Conservation (phyloP, 768 basidiomycete species). For the Lentinula lateritia region DNA sequence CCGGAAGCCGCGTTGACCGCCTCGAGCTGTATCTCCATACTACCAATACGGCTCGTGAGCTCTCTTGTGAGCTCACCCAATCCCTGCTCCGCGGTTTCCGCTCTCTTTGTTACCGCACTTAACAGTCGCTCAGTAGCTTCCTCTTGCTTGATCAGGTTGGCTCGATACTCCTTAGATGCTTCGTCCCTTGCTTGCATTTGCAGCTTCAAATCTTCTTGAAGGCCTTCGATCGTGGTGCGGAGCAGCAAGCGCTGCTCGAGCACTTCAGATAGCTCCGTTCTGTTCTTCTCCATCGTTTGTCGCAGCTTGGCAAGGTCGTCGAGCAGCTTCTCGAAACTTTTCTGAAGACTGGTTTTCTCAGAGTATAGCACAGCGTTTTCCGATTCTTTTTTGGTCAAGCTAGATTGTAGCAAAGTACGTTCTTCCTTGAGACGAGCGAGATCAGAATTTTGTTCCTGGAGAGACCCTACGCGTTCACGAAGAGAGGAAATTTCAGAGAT, state of each 20-base stretch:
- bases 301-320: not conserved
- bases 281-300: no score
- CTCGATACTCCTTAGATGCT: not conserved
- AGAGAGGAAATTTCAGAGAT: not conserved
- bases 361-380: conserved; percentile 1
- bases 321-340: not conserved
- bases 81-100: conserved; percentile 19
- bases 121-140: conserved; percentile 13
- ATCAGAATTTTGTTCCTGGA: not conserved
- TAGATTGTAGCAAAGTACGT: not conserved
- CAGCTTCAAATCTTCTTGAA: not conserved
- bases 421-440: not conserved
- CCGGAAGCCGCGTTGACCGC: not conserved
- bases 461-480: not conserved
- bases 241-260: not conserved
- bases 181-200: not conserved
- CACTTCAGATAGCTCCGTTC: not conserved
- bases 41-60: conserved; percentile 8
- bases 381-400: conserved; percentile 20
- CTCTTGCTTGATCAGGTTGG: conserved; percentile 14
- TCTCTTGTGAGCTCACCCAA: conserved; percentile 18
- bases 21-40: not conserved
- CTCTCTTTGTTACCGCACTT: conserved; percentile 21
- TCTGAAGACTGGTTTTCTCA: not conserved
- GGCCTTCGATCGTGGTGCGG: not conserved